Evolutionary conservation across 2,329 filamentous ascomycete genomes (phyloP).

Genomic region (Aspergillus hiratsukae): DNA sequence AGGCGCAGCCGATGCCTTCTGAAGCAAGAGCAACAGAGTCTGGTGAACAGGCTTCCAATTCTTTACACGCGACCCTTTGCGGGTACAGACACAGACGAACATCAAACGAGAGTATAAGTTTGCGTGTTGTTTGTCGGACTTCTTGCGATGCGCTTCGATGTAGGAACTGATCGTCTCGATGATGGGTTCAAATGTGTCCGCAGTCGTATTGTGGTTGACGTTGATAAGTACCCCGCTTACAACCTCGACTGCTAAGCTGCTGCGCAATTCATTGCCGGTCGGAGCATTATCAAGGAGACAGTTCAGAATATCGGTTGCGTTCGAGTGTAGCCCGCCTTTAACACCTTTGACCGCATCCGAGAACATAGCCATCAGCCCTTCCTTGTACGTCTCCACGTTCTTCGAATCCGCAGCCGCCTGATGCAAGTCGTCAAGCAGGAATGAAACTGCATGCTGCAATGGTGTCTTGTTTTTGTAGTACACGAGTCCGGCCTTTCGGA

Average conservation of each 20-base stretch:
- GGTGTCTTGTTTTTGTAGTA: slow-evolving; percentile 68
- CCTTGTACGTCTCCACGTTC: slow-evolving; percentile 60
- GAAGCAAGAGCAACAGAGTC: slow-evolving; percentile 51
- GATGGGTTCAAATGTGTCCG: slow-evolving; percentile 67
- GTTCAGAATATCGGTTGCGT: slow-evolving; percentile 50
- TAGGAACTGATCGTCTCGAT: slow-evolving; percentile 58
- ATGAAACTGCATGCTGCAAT: slow-evolving; percentile 64
- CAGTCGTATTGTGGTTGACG: slow-evolving; percentile 73
- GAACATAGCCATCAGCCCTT: slow-evolving; percentile 89
- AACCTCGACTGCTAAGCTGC: slow-evolving; percentile 52
- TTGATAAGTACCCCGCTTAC: slow-evolving; percentile 73
- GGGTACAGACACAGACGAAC: slow-evolving; percentile 69
- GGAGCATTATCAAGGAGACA: slow-evolving; percentile 44
- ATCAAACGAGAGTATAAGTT: slow-evolving; percentile 36
- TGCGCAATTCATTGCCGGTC: slow-evolving; percentile 25
- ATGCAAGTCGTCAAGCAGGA: slow-evolving; percentile 65
- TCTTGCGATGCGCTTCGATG: slow-evolving; percentile 29
- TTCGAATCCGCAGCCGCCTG: slow-evolving; percentile 29
- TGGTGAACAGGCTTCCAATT: slow-evolving; percentile 67
- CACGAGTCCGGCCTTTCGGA: slow-evolving; percentile 78
- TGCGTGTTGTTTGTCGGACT: slow-evolving; percentile 38
- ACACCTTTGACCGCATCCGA: slow-evolving; percentile 70
- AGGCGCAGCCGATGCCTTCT: slow-evolving; percentile 25
- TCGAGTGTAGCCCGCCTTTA: slow-evolving; percentile 55
- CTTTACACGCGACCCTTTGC: slow-evolving; percentile 69